These are phyloP conservation scores for Rhodotorula paludigena DNA, from an alignment of 768 basidiomycete genomes.

Conservation along the genomic window DNA sequence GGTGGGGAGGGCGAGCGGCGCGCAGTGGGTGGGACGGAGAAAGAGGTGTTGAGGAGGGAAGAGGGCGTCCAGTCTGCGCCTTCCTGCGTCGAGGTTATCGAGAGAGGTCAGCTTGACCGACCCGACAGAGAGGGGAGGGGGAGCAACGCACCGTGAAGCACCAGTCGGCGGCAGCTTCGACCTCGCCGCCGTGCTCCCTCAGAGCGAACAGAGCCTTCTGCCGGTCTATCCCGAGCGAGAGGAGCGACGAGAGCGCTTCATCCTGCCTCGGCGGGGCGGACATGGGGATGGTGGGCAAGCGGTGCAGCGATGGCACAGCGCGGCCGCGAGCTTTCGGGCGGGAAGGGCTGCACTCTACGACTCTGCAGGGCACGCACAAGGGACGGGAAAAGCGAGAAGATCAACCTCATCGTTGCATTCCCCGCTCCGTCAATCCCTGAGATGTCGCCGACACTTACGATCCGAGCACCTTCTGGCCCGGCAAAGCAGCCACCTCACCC, in stretches of 20 bases:
- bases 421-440: background rate
- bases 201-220: constrained; percentile 20
- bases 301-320: background rate
- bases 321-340: background rate
- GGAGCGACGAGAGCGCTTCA: constrained; percentile 1
- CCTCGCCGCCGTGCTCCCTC: constrained; percentile 14
- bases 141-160: constrained; percentile 15
- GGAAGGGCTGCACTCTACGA: too few relatives aligned
- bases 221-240: constrained; percentile 16
- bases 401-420: background rate
- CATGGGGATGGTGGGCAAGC: background rate
- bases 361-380: background rate
- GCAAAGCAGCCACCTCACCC: too few relatives aligned
- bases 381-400: background rate
- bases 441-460: background rate
- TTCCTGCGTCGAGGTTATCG: background rate
- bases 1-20: background rate
- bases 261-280: background rate
- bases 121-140: too few relatives aligned
- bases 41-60: constrained; percentile 1
- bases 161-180: constrained; percentile 32
- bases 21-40: background rate
- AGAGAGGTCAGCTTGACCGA: background rate
- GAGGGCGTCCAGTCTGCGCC: constrained; percentile 29
- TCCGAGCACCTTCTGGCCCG: background rate